Percentiles rank a stretch among this genome's conserved stretches.
phyloP scores from a whole-genome alignment of 208 protist species.

The Leishmania lainsoni region DNA sequence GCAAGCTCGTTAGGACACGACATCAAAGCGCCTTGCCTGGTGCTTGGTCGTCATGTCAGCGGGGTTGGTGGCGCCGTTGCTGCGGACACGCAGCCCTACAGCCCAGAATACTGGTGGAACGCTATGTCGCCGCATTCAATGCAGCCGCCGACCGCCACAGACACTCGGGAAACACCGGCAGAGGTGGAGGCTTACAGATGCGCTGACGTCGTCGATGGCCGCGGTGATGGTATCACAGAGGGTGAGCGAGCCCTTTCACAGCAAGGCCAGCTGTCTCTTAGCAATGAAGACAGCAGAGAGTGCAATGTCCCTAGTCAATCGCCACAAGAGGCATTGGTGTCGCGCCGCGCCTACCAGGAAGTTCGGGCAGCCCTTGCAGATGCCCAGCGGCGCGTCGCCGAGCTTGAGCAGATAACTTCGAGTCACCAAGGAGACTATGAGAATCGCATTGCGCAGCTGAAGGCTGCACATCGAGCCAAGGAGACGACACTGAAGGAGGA shows the following conservation, averaged over 20 bases:
- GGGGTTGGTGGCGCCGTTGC: background rate
- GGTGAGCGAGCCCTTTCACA: background rate
- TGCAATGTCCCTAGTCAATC: background rate
- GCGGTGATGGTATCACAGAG: background rate
- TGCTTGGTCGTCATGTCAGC: background rate
- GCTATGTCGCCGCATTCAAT: slow-evolving; percentile 24
- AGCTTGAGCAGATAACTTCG: slow-evolving; percentile 21
- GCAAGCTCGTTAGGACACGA: background rate
- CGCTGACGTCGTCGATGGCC: background rate
- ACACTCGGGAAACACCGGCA: background rate
- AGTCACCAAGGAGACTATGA: slow-evolving; percentile 20
- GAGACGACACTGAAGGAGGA: slow-evolving; percentile 32
- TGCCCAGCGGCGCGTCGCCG: slow-evolving; percentile 28
- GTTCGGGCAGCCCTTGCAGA: slow-evolving; percentile 32
- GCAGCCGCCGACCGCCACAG: background rate
- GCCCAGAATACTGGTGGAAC: slow-evolving; percentile 26
- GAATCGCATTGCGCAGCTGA: slow-evolving; percentile 28
- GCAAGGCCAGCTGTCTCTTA: background rate
- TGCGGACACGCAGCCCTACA: slow-evolving; percentile 12
- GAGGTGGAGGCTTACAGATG: background rate
- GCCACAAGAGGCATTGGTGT: slow-evolving; percentile 6
- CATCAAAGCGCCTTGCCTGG: background rate
- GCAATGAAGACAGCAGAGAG: background rate
- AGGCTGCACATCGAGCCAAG: slow-evolving; percentile 33
- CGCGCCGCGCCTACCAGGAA: slow-evolving; percentile 12